Conservation (phyloP, 371 early-diverging fungal genomes). For the Actinomortierella wolfii region DNA sequence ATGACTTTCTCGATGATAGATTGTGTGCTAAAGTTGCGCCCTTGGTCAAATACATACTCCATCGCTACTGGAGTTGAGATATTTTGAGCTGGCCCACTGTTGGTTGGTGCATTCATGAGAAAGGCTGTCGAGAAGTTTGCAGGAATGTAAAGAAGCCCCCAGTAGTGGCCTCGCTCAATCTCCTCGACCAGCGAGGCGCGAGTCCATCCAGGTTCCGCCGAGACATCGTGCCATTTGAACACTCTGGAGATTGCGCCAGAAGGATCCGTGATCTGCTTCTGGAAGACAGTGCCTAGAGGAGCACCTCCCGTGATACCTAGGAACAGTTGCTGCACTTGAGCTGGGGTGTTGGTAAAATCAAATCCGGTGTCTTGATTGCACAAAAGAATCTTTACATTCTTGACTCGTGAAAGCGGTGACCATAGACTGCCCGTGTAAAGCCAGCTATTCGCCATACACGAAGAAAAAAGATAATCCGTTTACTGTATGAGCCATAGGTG, state of each 20-base stretch:
- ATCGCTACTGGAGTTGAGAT: background rate
- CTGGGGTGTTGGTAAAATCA: slow-evolving; percentile 7
- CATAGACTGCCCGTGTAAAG: slow-evolving; percentile 26
- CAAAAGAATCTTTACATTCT: slow-evolving; percentile 14
- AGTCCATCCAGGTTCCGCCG: background rate
- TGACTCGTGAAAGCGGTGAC: slow-evolving; percentile 25
- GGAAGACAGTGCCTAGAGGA: slow-evolving; percentile 6
- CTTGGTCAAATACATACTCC: slow-evolving; percentile 8
- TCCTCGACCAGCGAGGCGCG: slow-evolving; percentile 11
- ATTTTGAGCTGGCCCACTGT: background rate
- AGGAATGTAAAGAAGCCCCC: slow-evolving; percentile 38
- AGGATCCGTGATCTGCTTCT: background rate
- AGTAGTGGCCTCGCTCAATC: slow-evolving; percentile 24
- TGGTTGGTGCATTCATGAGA: slow-evolving; percentile 1
- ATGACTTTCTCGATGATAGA: background rate
- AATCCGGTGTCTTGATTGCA: slow-evolving; percentile 35
- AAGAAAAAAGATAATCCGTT: too few relatives aligned
- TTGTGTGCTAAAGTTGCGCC: slow-evolving; percentile 6
- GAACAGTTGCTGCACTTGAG: background rate
- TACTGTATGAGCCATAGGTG: too few relatives aligned
- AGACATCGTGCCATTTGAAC: slow-evolving; percentile 5
- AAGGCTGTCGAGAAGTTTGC: slow-evolving; percentile 26
- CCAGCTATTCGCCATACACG: too few relatives aligned
- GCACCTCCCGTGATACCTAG: slow-evolving; percentile 4
- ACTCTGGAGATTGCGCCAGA: background rate